Base-by-base conservation (phyloP, 2,329 filamentous ascomycete species). In the Ascocoryne sarcoides region DNA sequence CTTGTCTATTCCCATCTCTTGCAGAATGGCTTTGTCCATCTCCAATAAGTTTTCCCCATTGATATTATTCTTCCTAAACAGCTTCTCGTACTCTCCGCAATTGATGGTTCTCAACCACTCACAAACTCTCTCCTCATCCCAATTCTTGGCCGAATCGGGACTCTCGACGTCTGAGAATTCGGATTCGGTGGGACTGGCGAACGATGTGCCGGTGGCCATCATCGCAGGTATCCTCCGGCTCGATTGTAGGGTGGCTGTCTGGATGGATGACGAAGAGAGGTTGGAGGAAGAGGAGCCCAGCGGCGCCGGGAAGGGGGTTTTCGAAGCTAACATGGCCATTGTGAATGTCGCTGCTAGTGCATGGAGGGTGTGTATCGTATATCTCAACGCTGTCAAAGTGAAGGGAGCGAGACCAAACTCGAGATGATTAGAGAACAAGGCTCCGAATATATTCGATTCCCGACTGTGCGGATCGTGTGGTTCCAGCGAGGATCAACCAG, bases 1-100 rank as follows among this genome's bases (percentile, higher is more conserved):
- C 65, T 96, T 98, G 53, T 95, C 93, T 53, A 98, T 90, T 32
- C 92, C 92, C 78, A 98, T 94, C 62, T 98, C 92, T 63, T 95
- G 93, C 48, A 98, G 72, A 30, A 94, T 87, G 41, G 88, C 82
- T 69, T 95, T 93, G 64, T 98, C 92, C 72, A 95, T 90, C 65
- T 98, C 92, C 53, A 98, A 73, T 32, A 98, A 70, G 59, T 94
- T 95, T 66, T 95, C 88, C 56, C 92, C 92, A 60, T 92, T 98
- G 68, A 98, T 95, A 63, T 96, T 86, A 62, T 98, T 95, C 59
- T 80, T 80, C 65, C 84, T 66, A 64, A 95, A 95, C 18, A 95
- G 65, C 57, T 84, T 80, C 60, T 95, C 88, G 64, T 98, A 96
- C 60, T 96, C 88, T 53, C 82, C 81, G 59, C 89, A 96, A 59